Evolutionary conservation across 2,329 filamentous ascomycete genomes (phyloP), one percentile per base, ranked within the genome.

Genomic region (Septoria petroselini): DNA sequence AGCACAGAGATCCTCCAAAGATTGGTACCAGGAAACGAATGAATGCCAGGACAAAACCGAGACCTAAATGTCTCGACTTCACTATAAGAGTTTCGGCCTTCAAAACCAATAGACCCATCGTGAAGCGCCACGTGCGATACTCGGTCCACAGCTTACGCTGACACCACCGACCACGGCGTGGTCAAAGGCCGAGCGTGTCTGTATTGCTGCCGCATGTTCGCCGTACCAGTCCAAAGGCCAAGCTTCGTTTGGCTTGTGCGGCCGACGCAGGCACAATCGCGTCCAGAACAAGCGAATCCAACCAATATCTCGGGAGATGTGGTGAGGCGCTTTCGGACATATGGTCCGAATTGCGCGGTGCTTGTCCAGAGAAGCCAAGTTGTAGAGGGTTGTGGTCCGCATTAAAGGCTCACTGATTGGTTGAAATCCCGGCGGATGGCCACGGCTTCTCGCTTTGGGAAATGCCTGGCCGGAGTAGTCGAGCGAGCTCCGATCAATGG

Each of bases 21-120:
- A 29, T 4, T 35, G n/a, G 9, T 17, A 31, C 21, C 12, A 35
- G 7, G 41, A 17, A 27, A 19, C 19, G 23, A 8, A 25, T 44
- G 15, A 34, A 34, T 29, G 41, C 41, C 41, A 46, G 23, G 18
- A 37, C n/a, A 17, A 7, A 37, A 37, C 15, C 34, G 34, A 37
- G 15, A 37, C 34, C 18, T 37, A 15, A 15, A 30, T 46, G 21
- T 12, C n/a, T n/a, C 35, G 23, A 25, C 30, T 25, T 4, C 31
- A 46, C 19, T 19, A 37, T 21, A 46, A 37, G 33, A 37, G 9
- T 37, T 2, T 15, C 7, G 34, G 18, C 3, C 5, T 19, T 18
- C 34, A 12, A 17, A 8, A 18, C 34, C 15, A 37, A 37, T 18
- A 8, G 34, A 33, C 30, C 15, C 18, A 3, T 4, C 3, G 34